Percentiles rank a stretch among this genome's conserved stretches.
phyloP scores from a whole-genome alignment of 768 basidiomycete species.

The Pisolithus albus region DNA sequence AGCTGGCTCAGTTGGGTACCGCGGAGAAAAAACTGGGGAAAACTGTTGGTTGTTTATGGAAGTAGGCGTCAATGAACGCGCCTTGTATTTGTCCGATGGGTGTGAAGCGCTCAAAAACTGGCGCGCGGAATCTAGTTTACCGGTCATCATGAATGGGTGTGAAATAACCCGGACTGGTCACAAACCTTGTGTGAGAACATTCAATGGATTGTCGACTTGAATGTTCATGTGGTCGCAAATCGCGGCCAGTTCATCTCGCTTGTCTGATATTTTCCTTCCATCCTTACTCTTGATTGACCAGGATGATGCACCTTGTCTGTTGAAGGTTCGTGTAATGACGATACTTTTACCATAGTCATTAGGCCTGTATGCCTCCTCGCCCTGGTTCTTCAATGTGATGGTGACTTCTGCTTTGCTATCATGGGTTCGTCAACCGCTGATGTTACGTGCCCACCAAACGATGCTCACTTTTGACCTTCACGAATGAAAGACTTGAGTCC shows the following conservation, averaged over 20 bases:
- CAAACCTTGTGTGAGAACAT: conserved; percentile 80
- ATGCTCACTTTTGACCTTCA: conserved; percentile 68
- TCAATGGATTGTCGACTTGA: conserved; percentile 95
- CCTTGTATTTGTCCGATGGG: conserved; percentile 84
- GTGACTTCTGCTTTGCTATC: conserved; percentile 54
- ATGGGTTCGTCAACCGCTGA: conserved; percentile 15
- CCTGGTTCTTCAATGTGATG: conserved; percentile 81
- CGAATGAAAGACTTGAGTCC: conserved; percentile 83
- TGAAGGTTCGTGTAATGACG: conserved; percentile 74
- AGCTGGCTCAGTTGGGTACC: conserved; percentile 91
- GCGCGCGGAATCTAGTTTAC: conserved; percentile 28
- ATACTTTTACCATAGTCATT: conserved; percentile 85
- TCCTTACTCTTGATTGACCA: conserved; percentile 81
- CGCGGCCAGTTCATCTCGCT: conserved; percentile 76
- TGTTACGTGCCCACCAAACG: neutral
- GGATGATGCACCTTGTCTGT: conserved; percentile 61
- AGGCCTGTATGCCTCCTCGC: conserved; percentile 81
- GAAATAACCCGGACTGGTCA: neutral
- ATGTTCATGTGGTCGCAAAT: conserved; percentile 97
- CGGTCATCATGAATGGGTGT: neutral
- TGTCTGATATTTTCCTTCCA: conserved; percentile 60
- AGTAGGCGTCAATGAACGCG: conserved; percentile 24
- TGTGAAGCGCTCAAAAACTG: conserved; percentile 83
- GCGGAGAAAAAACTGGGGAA: conserved; percentile 77
- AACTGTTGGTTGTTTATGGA: conserved; percentile 1